Evolutionary conservation across 805 yeast species (phyloP).

Genomic region (Grigorovia transvaalensis): DNA sequence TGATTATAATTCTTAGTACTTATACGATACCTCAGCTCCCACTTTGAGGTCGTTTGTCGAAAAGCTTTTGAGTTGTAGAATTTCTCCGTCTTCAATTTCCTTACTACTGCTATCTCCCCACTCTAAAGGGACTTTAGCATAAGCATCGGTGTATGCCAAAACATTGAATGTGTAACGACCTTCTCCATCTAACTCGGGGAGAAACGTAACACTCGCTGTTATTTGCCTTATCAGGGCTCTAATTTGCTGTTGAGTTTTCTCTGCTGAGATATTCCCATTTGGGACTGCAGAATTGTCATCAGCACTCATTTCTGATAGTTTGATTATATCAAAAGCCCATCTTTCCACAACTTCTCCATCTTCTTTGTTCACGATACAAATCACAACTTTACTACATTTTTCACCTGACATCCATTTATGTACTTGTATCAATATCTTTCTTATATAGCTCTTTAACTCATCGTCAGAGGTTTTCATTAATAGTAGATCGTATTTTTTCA

Average conservation of each 20-base stretch:
- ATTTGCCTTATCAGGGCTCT: constrained; percentile 80
- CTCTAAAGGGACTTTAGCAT: constrained; percentile 58
- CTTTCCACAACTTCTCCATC: constrained; percentile 63
- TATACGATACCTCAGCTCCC: constrained; percentile 54
- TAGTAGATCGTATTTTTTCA: constrained; percentile 69
- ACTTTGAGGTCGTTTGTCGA: constrained; percentile 58
- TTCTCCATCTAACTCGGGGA: constrained; percentile 57
- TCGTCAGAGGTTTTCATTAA: constrained; percentile 64
- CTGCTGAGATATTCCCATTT: background rate
- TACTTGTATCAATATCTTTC: constrained; percentile 56
- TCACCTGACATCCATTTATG: constrained; percentile 66
- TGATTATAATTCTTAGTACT: constrained; percentile 6
- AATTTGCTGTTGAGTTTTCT: constrained; percentile 48
- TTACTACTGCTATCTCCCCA: constrained; percentile 75
- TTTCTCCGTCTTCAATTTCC: constrained; percentile 48
- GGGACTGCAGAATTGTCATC: constrained; percentile 34
- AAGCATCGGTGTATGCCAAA: constrained; percentile 67
- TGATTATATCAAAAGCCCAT: constrained; percentile 72
- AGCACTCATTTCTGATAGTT: constrained; percentile 11
- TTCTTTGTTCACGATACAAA: constrained; percentile 63
- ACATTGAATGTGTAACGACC: constrained; percentile 71
- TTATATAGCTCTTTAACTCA: constrained; percentile 61
- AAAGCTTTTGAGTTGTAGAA: constrained; percentile 60
- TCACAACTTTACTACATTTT: constrained; percentile 53
- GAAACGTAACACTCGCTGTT: constrained; percentile 75